phyloP scores from a whole-genome alignment of 2,329 filamentous ascomycete species.

The Karstenula rhodostoma region DNA sequence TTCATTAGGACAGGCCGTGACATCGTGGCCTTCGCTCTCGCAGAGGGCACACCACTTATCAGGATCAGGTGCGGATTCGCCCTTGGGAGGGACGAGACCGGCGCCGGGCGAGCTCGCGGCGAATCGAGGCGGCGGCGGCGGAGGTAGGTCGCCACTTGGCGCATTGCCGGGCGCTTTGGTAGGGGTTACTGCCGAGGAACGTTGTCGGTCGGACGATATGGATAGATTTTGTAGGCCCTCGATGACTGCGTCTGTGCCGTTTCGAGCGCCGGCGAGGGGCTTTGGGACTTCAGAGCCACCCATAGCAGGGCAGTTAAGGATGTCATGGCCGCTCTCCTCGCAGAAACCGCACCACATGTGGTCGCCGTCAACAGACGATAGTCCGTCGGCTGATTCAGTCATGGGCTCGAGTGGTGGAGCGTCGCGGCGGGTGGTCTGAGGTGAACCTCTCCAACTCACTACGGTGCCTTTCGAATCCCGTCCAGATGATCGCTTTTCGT shows the following conservation, averaged over 20 bases:
- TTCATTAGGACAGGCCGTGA: slow-evolving; percentile 92
- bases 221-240: slow-evolving; percentile 45
- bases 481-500: slow-evolving; percentile 63
- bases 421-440: slow-evolving; percentile 37
- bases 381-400: slow-evolving; percentile 69
- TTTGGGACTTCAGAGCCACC: slow-evolving; percentile 60
- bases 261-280: slow-evolving; percentile 29
- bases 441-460: slow-evolving; percentile 60
- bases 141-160: slow-evolving; percentile 35
- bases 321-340: slow-evolving; percentile 90
- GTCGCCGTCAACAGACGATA: slow-evolving; percentile 69
- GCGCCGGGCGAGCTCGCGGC: slow-evolving; percentile 24
- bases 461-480: slow-evolving; percentile 74
- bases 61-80: slow-evolving; percentile 62
- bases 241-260: slow-evolving; percentile 42
- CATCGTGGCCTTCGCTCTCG: slow-evolving; percentile 95
- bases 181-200: slow-evolving; percentile 39
- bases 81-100: slow-evolving; percentile 45
- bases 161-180: slow-evolving; percentile 46
- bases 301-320: slow-evolving; percentile 93
- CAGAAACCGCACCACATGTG: slow-evolving; percentile 93
- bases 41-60: slow-evolving; percentile 97
- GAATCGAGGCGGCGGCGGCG: slow-evolving; percentile 45
- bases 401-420: slow-evolving; percentile 68
- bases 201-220: slow-evolving; percentile 40